Conservation (phyloP, 1,284 basidiomycete genomes). For the Apiotrichum veenhuisii region DNA sequence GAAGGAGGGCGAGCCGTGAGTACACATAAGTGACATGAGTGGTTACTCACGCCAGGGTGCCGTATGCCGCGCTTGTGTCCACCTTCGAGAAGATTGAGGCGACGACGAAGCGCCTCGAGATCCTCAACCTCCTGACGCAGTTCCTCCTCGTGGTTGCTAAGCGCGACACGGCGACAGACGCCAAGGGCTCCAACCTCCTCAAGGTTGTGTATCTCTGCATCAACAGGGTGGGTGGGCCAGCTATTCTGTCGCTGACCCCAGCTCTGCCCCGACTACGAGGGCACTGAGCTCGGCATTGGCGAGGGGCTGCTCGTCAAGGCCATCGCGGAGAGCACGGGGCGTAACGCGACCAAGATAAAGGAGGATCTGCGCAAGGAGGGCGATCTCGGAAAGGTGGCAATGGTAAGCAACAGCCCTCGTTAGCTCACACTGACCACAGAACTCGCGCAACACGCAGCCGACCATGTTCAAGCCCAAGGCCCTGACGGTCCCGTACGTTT, state of each 20-base stretch:
- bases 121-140: conserved; percentile 79
- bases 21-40: conserved; percentile 23
- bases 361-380: conserved; percentile 90
- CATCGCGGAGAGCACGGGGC: conserved; percentile 89
- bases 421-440: conserved; percentile 53
- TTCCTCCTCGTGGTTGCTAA: conserved; percentile 87
- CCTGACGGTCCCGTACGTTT: conserved; percentile 82
- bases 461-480: conserved; percentile 93
- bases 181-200: conserved; percentile 64
- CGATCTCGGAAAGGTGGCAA: conserved; percentile 91
- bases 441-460: conserved; percentile 88
- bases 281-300: conserved; percentile 93
- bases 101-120: conserved; percentile 94
- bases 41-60: conserved; percentile 60
- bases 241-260: conserved; percentile 45
- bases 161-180: conserved; percentile 45
- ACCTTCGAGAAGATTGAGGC: conserved; percentile 87
- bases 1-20: conserved; percentile 80
- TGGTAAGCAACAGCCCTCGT: too few relatives aligned
- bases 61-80: conserved; percentile 86
- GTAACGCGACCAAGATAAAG: conserved; percentile 77
- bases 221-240: conserved; percentile 85
- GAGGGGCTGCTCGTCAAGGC: conserved; percentile 93
- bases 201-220: conserved; percentile 95
- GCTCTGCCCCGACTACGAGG: conserved; percentile 93